These are phyloP conservation scores for Suhomyces maxii DNA, from an alignment of 1,139 yeast genomes.

Conservation along the genomic window DNA sequence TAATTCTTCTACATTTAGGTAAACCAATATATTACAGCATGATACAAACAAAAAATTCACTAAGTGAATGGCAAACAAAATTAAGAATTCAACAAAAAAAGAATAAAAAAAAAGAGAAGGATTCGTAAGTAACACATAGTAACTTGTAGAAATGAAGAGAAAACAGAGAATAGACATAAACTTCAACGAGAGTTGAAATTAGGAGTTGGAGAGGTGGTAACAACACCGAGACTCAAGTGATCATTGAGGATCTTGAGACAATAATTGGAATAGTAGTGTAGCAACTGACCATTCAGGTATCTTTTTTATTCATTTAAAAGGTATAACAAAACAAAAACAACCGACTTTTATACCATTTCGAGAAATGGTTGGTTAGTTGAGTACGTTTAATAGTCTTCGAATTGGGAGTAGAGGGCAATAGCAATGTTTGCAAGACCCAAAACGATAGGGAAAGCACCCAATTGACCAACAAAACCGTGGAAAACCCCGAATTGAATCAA, in stretches of 20 bases:
- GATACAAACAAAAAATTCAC: slow-evolving; percentile 5
- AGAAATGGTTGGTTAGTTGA: neutral
- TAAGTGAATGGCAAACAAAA: slow-evolving; percentile 17
- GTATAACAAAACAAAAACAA: neutral
- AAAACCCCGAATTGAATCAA: slow-evolving; percentile 41
- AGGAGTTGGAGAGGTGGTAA: no score
- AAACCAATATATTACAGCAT: slow-evolving; percentile 10
- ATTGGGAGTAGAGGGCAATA: slow-evolving; percentile 51
- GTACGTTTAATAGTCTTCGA: slow-evolving; percentile 20
- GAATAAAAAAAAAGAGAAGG: slow-evolving; percentile 1
- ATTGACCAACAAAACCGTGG: slow-evolving; percentile 30
- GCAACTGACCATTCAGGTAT: no score
- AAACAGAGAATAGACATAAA: neutral
- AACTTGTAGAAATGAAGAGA: slow-evolving; percentile 10
- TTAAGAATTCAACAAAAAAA: slow-evolving; percentile 29
- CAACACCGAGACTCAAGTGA: no score
- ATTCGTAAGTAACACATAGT: slow-evolving; percentile 9
- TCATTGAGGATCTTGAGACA: no score
- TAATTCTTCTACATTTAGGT: neutral
- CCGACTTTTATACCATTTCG: neutral
- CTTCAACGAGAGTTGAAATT: neutral
- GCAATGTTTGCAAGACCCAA: slow-evolving; percentile 50
- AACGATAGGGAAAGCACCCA: slow-evolving; percentile 52
- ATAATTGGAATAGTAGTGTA: no score
- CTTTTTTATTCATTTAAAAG: no score